Evolutionary conservation across 2,329 filamentous ascomycete species (phyloP).

Genomic region (Aureobasidium leucospermi): DNA sequence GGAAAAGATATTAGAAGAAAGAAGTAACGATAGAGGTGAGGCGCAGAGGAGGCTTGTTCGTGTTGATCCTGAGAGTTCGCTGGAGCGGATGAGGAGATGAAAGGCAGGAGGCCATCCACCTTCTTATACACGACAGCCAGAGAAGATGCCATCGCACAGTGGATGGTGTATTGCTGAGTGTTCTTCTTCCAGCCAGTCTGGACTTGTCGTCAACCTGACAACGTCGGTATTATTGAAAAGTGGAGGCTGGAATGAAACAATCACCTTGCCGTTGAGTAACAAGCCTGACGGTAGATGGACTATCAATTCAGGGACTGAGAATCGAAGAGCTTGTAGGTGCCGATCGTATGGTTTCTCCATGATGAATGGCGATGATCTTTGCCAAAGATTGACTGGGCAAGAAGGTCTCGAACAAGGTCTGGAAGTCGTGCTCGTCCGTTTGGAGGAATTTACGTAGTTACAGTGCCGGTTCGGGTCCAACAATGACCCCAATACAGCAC

Average conservation of each 20-base stretch:
- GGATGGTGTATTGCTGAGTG: not conserved
- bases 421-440: not conserved
- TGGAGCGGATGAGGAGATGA: not conserved
- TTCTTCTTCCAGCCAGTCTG: not conserved
- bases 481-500: not conserved
- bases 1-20: not conserved
- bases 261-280: not conserved
- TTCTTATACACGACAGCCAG: not conserved
- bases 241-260: constrained; percentile 1
- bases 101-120: not conserved
- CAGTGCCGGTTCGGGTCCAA: not conserved
- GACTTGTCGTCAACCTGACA: constrained; percentile 1
- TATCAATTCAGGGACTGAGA: not conserved
- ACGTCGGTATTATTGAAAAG: constrained; percentile 3
- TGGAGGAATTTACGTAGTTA: not conserved
- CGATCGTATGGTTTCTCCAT: not conserved
- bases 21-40: not conserved
- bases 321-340: not conserved
- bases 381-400: not conserved
- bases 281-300: not conserved
- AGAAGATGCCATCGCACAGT: not conserved
- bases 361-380: not conserved
- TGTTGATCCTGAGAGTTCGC: not conserved
- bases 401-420: not conserved
- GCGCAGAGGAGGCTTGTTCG: not conserved